Evolutionary conservation across 306 rosid genomes (phyloP).

Genomic region (Carpinus fangiana): DNA sequence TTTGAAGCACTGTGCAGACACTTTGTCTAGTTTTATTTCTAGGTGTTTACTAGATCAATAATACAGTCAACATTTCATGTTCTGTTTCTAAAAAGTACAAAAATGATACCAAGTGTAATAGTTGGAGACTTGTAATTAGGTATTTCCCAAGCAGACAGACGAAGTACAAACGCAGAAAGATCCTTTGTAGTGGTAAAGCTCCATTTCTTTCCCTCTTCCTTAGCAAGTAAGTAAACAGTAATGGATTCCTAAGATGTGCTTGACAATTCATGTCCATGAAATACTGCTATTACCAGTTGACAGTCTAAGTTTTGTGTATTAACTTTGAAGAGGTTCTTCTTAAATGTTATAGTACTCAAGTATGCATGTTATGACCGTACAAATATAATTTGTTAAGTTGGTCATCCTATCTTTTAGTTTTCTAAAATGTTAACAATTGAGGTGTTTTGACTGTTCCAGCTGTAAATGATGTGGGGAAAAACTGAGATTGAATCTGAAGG

Average conservation of each 20-base stretch:
- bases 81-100: constrained; percentile 8
- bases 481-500: constrained; percentile 64
- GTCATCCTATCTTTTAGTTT: neutral
- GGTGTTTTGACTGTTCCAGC: constrained; percentile 24
- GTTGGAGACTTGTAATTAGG: constrained; percentile 6
- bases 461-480: constrained; percentile 32
- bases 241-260: neutral
- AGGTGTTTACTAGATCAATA: constrained; percentile 7
- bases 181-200: neutral
- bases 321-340: neutral
- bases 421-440: constrained; percentile 15
- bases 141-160: constrained; percentile 17
- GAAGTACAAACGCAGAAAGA: neutral
- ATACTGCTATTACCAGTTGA: neutral
- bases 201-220: neutral
- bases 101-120: neutral
- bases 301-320: neutral
- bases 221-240: neutral
- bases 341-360: neutral
- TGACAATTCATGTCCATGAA: neutral
- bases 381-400: neutral
- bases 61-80: constrained; percentile 15
- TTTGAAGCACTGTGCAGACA: neutral
- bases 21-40: neutral
- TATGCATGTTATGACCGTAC: neutral